Evolutionary conservation across 345 rosid species (phyloP).

Genomic region (Brassica incana): DNA sequence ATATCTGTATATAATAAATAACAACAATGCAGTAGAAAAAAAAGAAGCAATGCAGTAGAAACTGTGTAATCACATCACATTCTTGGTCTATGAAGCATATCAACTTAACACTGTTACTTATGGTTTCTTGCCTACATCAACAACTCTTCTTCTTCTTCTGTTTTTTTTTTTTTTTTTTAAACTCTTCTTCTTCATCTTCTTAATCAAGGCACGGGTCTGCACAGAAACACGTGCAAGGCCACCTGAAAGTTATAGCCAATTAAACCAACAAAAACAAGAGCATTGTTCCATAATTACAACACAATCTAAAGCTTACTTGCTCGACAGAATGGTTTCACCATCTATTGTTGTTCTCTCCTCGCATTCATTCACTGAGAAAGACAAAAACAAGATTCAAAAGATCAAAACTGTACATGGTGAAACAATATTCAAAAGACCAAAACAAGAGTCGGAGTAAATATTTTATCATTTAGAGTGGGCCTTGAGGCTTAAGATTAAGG

Average conservation of each 20-base stretch:
- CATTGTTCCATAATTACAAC: not conserved
- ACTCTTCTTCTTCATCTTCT: constrained; percentile 30
- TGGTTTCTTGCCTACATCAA: too few species aligned
- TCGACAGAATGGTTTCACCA: constrained; percentile 67
- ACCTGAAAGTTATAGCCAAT: constrained; percentile 44
- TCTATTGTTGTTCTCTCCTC: constrained; percentile 56
- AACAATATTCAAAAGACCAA: too few species aligned
- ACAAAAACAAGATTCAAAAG: not conserved
- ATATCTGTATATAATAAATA: constrained; percentile 10
- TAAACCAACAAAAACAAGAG: constrained; percentile 5
- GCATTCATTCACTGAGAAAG: constrained; percentile 54
- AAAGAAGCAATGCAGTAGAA: too few species aligned
- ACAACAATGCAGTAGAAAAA: not conserved
- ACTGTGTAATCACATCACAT: too few species aligned
- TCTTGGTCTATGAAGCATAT: too few species aligned
- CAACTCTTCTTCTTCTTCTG: too few species aligned
- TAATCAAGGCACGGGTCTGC: constrained; percentile 49
- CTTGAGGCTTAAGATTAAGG: not conserved
- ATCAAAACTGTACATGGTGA: constrained; percentile 13
- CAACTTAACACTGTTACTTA: too few species aligned
- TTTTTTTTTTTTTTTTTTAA: too few species aligned
- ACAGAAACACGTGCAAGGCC: constrained; percentile 56
- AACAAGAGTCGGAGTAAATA: too few species aligned
- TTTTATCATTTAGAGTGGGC: too few species aligned
- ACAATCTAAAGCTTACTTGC: constrained; percentile 49